Evolutionary conservation across 176 grass and related monocot genomes (phyloP).

Genomic region (Elaeis guineensis): DNA sequence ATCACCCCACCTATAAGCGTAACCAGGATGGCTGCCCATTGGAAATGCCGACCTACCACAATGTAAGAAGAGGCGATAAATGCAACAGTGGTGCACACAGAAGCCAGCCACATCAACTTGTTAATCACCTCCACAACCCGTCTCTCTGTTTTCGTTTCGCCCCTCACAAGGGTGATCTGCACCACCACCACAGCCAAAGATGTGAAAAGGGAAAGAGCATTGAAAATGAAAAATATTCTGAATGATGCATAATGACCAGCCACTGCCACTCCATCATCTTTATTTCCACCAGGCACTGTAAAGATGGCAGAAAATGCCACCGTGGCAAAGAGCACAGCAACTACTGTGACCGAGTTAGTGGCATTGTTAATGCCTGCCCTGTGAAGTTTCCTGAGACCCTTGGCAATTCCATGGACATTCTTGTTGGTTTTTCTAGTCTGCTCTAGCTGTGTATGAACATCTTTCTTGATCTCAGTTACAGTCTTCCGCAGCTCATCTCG

Average conservation of each 20-base stretch:
- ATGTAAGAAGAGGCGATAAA: constrained; percentile 10
- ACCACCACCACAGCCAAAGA: constrained; percentile 19
- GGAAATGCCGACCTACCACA: not conserved
- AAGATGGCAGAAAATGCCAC: constrained; percentile 12
- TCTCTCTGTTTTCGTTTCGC: constrained; percentile 7
- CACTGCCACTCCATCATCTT: not conserved
- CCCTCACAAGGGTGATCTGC: constrained; percentile 11
- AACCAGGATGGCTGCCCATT: constrained; percentile 6
- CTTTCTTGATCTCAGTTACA: constrained; percentile 16
- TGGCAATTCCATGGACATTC: constrained; percentile 13
- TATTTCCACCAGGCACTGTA: constrained; percentile 5
- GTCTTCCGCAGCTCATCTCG: constrained; percentile 13
- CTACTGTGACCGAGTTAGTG: constrained; percentile 15
- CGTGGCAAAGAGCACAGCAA: constrained; percentile 16
- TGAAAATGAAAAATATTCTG: constrained; percentile 11
- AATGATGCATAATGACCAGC: not conserved
- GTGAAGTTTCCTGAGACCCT: constrained; percentile 16
- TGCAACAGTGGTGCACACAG: constrained; percentile 14
- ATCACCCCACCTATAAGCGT: constrained; percentile 3
- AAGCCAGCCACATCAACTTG: constrained; percentile 19
- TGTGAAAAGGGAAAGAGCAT: constrained; percentile 11
- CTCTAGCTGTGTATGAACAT: constrained; percentile 9
- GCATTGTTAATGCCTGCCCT: constrained; percentile 15
- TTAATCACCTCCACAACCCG: constrained; percentile 15
- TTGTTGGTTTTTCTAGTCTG: constrained; percentile 17